Percentiles rank a stretch among this genome's conserved stretches.
Conservation (phyloP, 805 yeast species). For the Hanseniaspora jakobsenii region DNA sequence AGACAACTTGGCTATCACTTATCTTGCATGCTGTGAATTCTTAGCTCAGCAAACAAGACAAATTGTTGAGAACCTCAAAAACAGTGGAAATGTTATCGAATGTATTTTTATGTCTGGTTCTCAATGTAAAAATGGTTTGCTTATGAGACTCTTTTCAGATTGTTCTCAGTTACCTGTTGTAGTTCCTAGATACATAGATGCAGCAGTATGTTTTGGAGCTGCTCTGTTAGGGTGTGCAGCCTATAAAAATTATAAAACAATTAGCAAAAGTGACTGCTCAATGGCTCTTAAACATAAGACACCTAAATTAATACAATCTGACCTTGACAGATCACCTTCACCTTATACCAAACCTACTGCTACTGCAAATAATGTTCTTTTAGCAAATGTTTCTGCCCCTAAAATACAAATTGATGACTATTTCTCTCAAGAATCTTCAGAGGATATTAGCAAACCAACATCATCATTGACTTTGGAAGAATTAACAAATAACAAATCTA, state of each 20-base stretch:
- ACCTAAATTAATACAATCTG: slow-evolving; percentile 11
- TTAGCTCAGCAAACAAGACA: slow-evolving; percentile 96
- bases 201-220: slow-evolving; percentile 93
- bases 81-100: slow-evolving; percentile 62
- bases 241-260: slow-evolving; percentile 45
- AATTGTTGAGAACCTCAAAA: slow-evolving; percentile 73
- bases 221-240: slow-evolving; percentile 94
- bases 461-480: background rate
- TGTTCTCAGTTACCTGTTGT: slow-evolving; percentile 85
- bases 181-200: slow-evolving; percentile 89
- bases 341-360: slow-evolving; percentile 75
- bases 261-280: slow-evolving; percentile 10
- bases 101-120: slow-evolving; percentile 90
- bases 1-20: slow-evolving; percentile 72
- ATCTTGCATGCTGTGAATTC: slow-evolving; percentile 90
- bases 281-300: slow-evolving; percentile 15
- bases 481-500: background rate
- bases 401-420: background rate
- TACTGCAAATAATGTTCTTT: slow-evolving; percentile 38
- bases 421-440: too few relatives aligned
- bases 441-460: too few relatives aligned
- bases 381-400: slow-evolving; percentile 33
- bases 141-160: slow-evolving; percentile 83
- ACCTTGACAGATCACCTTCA: slow-evolving; percentile 32
- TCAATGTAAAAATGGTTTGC: slow-evolving; percentile 81